A percentile compares a stretch with the other conserved stretches of the same genome.
These are phyloP conservation scores for Ogataea saltuana DNA, from an alignment of 805 yeast genomes.

Conservation along the genomic window DNA sequence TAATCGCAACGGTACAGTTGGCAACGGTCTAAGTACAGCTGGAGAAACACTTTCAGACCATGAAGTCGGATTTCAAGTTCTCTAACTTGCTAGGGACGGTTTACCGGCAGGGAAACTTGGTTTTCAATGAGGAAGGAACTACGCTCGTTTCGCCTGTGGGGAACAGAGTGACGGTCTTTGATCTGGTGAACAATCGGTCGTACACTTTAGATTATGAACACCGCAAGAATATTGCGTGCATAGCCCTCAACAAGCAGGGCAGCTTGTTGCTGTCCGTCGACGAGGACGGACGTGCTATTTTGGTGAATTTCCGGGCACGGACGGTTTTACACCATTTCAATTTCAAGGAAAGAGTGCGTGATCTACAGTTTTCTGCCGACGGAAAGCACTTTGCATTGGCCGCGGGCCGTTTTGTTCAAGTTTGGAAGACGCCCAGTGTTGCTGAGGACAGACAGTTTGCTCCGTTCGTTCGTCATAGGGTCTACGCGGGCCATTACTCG, in stretches of 20 bases:
- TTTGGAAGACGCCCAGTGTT: slow-evolving; percentile 87
- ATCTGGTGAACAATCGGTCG: slow-evolving; percentile 77
- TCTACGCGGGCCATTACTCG: slow-evolving; percentile 90
- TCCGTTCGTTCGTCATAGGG: slow-evolving; percentile 88
- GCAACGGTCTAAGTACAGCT: too few species aligned
- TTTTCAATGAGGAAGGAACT: slow-evolving; percentile 85
- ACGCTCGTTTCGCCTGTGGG: slow-evolving; percentile 90
- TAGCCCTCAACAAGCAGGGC: slow-evolving; percentile 82
- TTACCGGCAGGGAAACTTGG: slow-evolving; percentile 86
- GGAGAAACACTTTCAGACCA: slow-evolving; percentile 27
- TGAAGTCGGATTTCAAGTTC: slow-evolving; percentile 89
- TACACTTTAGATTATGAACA: slow-evolving; percentile 93
- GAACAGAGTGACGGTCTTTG: slow-evolving; percentile 86
- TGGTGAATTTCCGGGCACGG: slow-evolving; percentile 80
- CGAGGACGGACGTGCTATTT: slow-evolving; percentile 87
- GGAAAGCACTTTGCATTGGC: slow-evolving; percentile 88
- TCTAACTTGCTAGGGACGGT: slow-evolving; percentile 93
- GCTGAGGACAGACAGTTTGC: slow-evolving; percentile 90
- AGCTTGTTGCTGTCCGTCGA: slow-evolving; percentile 82
- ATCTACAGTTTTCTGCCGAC: slow-evolving; percentile 82
- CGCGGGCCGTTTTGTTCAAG: slow-evolving; percentile 76
- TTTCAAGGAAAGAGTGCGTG: slow-evolving; percentile 76
- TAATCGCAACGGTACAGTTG: too few species aligned
- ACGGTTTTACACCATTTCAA: slow-evolving; percentile 92
- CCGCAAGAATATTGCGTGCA: slow-evolving; percentile 73